Evolutionary conservation across 805 yeast genomes (phyloP), one percentile per base, ranked within the genome.

Genomic region (Debaryomyces hansenii): DNA sequence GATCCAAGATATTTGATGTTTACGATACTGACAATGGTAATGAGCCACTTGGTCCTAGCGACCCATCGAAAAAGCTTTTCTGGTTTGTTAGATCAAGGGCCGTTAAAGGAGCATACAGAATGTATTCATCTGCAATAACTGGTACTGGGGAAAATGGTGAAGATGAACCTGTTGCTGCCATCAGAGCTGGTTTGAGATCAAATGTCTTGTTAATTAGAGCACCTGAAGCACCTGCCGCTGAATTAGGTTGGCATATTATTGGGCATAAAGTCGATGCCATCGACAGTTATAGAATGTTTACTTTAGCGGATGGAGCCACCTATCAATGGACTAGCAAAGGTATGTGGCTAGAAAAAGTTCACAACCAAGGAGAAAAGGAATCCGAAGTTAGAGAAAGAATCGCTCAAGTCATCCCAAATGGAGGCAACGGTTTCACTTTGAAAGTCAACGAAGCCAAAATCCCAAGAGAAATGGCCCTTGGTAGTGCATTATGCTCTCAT

Each of bases 311-410:
- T 58, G 87, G 87, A 8, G 54, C 59, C 41, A 78, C 79, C 4
- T 83, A 81, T 55, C 87, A 83, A 56, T 83, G 88, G 87, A 81
- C 87, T 4, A 73, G 75, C 28, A 71, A 71, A 42, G 86, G 85
- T 15, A 77, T 74, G 52, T 80, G 70, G 63, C 66, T 83, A 42
- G 88, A 83, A 59, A 69, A 69, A 49, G 84, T 83, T 20, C 67
- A 64, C 40, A 82, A 83, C 53, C 58, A 77, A 11, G 88, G 87
- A 9, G 85, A 83, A 57, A 80, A 79, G 60, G 86, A 81, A 52
- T 71, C 80, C 18, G 88, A 83, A 58, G 72, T 84, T 14, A 72
- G 87, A 40, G 84, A 80, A 58, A 71, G 88, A 44, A 77, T 84
- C n/a, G 87, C 80, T 11, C 74, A 72, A 48, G 83, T 81, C 27